Percentiles rank a stretch among this genome's conserved stretches.
These are phyloP conservation scores for Lepidopterella palustris DNA, from an alignment of 495 filamentous ascomycete genomes.

Conservation along the genomic window DNA sequence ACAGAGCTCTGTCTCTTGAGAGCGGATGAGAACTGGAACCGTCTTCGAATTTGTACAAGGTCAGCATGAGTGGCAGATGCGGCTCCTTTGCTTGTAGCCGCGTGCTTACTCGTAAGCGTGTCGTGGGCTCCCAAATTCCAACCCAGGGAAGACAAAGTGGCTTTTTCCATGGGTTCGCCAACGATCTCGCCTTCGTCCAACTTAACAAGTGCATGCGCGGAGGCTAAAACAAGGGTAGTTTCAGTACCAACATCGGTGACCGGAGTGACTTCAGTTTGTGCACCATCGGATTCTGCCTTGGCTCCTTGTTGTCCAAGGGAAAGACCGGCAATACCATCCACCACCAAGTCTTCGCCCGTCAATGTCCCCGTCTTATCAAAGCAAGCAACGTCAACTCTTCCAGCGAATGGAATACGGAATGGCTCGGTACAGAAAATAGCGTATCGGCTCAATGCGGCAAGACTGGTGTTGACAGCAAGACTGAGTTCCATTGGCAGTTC, in stretches of 20 bases:
- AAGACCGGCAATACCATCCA: constrained; percentile 93
- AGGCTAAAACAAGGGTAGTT: constrained; percentile 90
- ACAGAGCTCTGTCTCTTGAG: constrained; percentile 94
- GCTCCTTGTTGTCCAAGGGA: constrained; percentile 59
- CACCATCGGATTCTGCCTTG: constrained; percentile 69
- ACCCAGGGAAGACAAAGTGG: constrained; percentile 78
- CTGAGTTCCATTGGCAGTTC: constrained; percentile 98
- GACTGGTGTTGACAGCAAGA: constrained; percentile 95
- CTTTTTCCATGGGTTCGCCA: constrained; percentile 98
- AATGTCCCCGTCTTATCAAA: constrained; percentile 99
- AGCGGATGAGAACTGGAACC: constrained; percentile 97
- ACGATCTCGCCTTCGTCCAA: constrained; percentile 96
- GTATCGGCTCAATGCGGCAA: constrained; percentile 86
- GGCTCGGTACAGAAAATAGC: constrained; percentile 99
- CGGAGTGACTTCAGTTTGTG: constrained; percentile 64
- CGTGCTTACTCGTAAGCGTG: constrained; percentile 57
- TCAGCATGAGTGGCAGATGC: constrained; percentile 40
- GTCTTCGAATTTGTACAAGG: constrained; percentile 82
- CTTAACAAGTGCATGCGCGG: constrained; percentile 90
- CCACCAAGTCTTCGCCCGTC: constrained; percentile 93
- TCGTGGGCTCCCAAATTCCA: constrained; percentile 90
- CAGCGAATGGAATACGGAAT: constrained; percentile 97
- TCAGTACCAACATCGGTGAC: constrained; percentile 61
- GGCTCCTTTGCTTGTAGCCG: constrained; percentile 43
- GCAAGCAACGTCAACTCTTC: constrained; percentile 91